A percentile compares a stretch with the other conserved stretches of the same genome.
Conservation (phyloP, 2,329 filamentous ascomycete genomes). For the Chaetomiaceae sp. region DNA sequence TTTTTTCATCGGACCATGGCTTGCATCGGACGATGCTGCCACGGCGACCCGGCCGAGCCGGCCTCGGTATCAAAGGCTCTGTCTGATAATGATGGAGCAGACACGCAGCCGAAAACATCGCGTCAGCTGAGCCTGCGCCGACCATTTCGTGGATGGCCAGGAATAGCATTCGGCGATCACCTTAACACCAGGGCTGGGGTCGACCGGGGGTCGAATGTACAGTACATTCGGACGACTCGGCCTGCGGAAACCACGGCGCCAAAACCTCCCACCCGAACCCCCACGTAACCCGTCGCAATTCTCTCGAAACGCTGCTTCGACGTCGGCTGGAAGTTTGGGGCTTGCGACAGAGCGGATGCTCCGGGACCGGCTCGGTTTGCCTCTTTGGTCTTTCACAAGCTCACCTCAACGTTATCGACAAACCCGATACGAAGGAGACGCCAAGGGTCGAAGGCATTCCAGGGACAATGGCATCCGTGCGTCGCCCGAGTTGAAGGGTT, state of each 20-base stretch:
- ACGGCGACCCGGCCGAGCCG: neutral
- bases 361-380: neutral
- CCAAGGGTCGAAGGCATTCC: neutral
- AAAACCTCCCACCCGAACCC: neutral
- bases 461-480: neutral
- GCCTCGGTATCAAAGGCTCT: neutral
- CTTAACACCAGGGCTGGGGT: neutral
- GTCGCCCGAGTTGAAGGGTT: neutral
- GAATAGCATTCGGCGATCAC: conserved; percentile 5
- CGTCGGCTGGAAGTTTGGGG: neutral
- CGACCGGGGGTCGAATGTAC: neutral
- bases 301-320: conserved; percentile 1
- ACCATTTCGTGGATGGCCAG: conserved; percentile 1
- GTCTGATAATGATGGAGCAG: neutral
- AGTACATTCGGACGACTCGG: neutral
- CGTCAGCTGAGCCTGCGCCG: neutral
- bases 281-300: conserved; percentile 5
- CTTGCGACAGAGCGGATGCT: neutral
- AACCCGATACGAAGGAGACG: neutral
- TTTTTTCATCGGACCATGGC: no score
- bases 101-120: neutral
- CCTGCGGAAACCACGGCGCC: neutral
- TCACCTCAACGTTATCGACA: neutral
- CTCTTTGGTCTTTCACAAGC: conserved; percentile 1
- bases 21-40: conserved; percentile 6